phyloP scores from a whole-genome alignment of 139 green algal genomes.

The Picochlorum costavermella region DNA sequence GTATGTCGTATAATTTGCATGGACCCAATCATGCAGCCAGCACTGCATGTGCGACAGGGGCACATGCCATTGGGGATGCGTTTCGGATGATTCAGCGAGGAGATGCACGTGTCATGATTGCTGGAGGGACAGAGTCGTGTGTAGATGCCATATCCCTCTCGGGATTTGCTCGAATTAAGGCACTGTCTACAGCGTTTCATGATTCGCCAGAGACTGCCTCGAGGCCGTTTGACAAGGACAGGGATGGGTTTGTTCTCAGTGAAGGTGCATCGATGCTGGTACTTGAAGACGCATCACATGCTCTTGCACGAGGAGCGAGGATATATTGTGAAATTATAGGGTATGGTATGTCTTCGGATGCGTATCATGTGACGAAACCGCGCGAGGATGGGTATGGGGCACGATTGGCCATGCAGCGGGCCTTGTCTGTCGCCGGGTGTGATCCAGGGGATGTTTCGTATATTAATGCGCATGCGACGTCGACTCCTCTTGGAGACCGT shows the following conservation, averaged over 20 bases:
- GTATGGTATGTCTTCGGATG: constrained; percentile 82
- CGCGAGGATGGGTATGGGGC: constrained; percentile 44
- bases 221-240: constrained; percentile 53
- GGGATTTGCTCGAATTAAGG: constrained; percentile 73
- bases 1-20: constrained; percentile 60
- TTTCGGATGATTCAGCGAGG: constrained; percentile 69
- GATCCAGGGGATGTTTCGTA: constrained; percentile 54
- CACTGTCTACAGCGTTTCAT: constrained; percentile 48
- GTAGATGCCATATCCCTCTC: constrained; percentile 77
- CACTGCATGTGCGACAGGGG: constrained; percentile 68
- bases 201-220: constrained; percentile 35
- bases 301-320: constrained; percentile 25
- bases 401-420: constrained; percentile 46
- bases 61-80: constrained; percentile 66
- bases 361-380: constrained; percentile 86
- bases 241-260: constrained; percentile 71
- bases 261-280: constrained; percentile 72
- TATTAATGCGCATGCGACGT: constrained; percentile 90
- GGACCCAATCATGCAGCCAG: constrained; percentile 70
- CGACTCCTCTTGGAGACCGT: constrained; percentile 68
- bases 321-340: constrained; percentile 77
- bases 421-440: constrained; percentile 44
- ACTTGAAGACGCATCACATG: constrained; percentile 56
- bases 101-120: constrained; percentile 85
- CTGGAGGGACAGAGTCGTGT: constrained; percentile 72